These are phyloP conservation scores for Acanthamoeba lenticulata DNA, from an alignment of 208 protist species.

Conservation along the genomic window DNA sequence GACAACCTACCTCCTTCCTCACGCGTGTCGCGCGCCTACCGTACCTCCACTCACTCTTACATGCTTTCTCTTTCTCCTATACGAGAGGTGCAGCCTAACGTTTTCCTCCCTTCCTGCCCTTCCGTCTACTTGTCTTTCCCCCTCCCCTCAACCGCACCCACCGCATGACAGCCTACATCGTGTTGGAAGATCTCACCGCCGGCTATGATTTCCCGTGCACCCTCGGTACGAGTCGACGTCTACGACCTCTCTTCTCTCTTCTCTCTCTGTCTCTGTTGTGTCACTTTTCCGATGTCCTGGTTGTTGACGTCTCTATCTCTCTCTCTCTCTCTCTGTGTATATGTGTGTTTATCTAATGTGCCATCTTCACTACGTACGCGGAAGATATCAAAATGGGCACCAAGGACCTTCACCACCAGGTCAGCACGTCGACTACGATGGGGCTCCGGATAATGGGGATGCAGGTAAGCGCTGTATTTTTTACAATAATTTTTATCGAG, in stretches of 20 bases:
- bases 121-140: neutral
- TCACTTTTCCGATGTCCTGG: no score
- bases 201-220: slow-evolving; percentile 51
- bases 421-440: slow-evolving; percentile 45
- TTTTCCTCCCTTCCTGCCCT: neutral
- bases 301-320: no score
- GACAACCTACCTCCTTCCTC: neutral
- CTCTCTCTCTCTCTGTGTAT: no score
- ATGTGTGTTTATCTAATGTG: no score
- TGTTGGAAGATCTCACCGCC: slow-evolving; percentile 57
- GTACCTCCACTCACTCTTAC: neutral
- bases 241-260: neutral
- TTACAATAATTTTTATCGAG: no score
- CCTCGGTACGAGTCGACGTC: slow-evolving; percentile 37
- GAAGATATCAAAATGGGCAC: slow-evolving; percentile 61
- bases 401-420: slow-evolving; percentile 55
- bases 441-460: slow-evolving; percentile 65
- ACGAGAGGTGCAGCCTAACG: no score
- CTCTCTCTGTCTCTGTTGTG: no score
- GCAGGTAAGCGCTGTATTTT: no score
- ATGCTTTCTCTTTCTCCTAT: neutral
- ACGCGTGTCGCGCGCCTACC: neutral
- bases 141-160: neutral
- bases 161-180: slow-evolving; percentile 33
- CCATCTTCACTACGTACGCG: no score